These are phyloP conservation scores for Calocybe gangraenosa DNA, from an alignment of 768 basidiomycete genomes.

Conservation along the genomic window DNA sequence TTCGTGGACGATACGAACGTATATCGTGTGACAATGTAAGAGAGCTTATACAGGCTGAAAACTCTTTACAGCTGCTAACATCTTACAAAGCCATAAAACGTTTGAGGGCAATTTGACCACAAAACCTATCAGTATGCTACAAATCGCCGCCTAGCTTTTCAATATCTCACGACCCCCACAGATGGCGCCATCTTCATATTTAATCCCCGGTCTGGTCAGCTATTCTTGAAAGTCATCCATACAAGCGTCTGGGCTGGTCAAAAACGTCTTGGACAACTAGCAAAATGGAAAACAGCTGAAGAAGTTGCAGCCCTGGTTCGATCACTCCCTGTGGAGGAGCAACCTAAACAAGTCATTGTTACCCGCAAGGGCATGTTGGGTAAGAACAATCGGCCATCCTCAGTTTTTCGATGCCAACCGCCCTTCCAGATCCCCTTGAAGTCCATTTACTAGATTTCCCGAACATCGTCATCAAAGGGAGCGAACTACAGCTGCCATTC, in stretches of 20 bases:
- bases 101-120: conserved; percentile 99
- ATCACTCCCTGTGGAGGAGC: conserved; percentile 98
- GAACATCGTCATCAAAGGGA: conserved; percentile 99
- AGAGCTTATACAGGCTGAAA: background rate
- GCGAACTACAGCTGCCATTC: conserved; percentile 97
- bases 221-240: conserved; percentile 99
- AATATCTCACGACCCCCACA: conserved; percentile 22
- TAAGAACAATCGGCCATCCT: conserved; percentile 25
- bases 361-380: conserved; percentile 99
- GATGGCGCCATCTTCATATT: conserved; percentile 98
- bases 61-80: conserved; percentile 4
- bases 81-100: conserved; percentile 77
- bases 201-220: conserved; percentile 96
- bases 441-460: conserved; percentile 99
- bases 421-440: conserved; percentile 75
- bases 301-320: conserved; percentile 98
- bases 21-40: conserved; percentile 93
- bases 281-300: conserved; percentile 99
- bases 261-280: conserved; percentile 98
- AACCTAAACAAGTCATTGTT: conserved; percentile 99
- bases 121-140: conserved; percentile 84
- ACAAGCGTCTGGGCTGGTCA: conserved; percentile 99
- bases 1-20: conserved; percentile 99
- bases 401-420: background rate
- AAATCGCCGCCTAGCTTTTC: background rate